Evolutionary conservation across 345 rosid species (phyloP).

Genomic region (Geranium rotundifolium): DNA sequence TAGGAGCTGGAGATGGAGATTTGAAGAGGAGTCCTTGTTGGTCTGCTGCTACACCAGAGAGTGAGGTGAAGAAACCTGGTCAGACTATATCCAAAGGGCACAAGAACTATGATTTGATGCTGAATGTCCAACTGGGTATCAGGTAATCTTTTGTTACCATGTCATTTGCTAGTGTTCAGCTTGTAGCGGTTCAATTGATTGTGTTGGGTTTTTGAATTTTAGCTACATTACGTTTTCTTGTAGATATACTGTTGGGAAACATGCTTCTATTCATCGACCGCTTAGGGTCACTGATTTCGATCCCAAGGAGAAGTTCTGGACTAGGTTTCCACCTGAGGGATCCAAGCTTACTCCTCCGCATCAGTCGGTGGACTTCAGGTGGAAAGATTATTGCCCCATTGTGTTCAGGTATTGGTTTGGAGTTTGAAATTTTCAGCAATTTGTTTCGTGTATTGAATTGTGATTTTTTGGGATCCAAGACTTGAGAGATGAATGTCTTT

Average conservation of each 20-base stretch:
- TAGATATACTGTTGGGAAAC: constrained; percentile 82
- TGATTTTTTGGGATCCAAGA: no score
- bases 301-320: constrained; percentile 97
- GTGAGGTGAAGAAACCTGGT: constrained; percentile 82
- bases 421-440: neutral
- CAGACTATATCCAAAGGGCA: constrained; percentile 91
- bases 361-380: constrained; percentile 75
- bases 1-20: constrained; percentile 37
- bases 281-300: constrained; percentile 69
- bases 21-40: constrained; percentile 67
- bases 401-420: constrained; percentile 57
- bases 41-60: constrained; percentile 33
- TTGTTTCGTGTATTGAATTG: neutral
- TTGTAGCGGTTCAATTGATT: constrained; percentile 2
- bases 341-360: constrained; percentile 92
- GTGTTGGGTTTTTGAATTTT: neutral
- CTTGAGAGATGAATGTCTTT: neutral
- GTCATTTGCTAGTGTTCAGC: neutral
- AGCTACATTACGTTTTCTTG: constrained; percentile 1
- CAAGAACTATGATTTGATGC: constrained; percentile 92
- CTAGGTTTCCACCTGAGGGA: constrained; percentile 86
- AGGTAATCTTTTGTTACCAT: constrained; percentile 30
- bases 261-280: constrained; percentile 46
- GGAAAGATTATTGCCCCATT: constrained; percentile 97
- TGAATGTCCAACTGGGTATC: constrained; percentile 87